Base-by-base conservation (phyloP, 352 stramenopile species). In the Globisporangium megalacanthum region DNA sequence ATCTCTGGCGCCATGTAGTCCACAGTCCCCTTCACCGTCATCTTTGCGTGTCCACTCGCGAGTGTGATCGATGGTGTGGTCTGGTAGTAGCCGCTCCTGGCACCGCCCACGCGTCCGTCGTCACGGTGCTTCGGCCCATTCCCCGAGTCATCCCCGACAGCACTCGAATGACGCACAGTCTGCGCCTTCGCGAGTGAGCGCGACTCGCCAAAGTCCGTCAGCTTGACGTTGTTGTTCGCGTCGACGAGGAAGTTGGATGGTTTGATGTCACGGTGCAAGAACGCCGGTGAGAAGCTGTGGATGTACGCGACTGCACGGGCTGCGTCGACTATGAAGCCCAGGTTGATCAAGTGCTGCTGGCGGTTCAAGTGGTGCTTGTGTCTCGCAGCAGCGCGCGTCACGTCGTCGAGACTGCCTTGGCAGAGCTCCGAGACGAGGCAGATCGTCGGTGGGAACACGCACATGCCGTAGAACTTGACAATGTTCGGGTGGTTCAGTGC, bases 381-480 rank as follows among this genome's bases (percentile, higher is more conserved):
- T 0, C 36, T 35, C 22, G 36, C 61, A 0, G 66, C 61, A 14
- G 70, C 56, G 0, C 50, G 20, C 0, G 36, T 15, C 0, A 56
- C 65, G 22, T 75, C 56, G 1, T 74, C 60, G 6, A 87, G 48
- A 17, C 58, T 77, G 2, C 72, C 73, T 46, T 77, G 61, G 46
- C 77, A 86, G 7, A 84, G 69, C 49, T 88, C 77, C 5, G 64
- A 76, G 9, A 88, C 73, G 5, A 85, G 47, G 41, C 65, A 76
- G 54, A 88, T 86, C 37, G 65, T 69, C 25, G 77, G 77, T 13
- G 77, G 74, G n/a, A 57, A 68, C 20, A 88, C 69, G 51, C 84
- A 94, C 75, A 94, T 87, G 22, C 82, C 84, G 48, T 89, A 87
- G 62, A 94, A 94, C 55, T 73, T 79, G 60, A 90, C 76, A 46